These are phyloP conservation scores for Metschnikowia picachoensis DNA, from an alignment of 805 yeast genomes.

Conservation along the genomic window DNA sequence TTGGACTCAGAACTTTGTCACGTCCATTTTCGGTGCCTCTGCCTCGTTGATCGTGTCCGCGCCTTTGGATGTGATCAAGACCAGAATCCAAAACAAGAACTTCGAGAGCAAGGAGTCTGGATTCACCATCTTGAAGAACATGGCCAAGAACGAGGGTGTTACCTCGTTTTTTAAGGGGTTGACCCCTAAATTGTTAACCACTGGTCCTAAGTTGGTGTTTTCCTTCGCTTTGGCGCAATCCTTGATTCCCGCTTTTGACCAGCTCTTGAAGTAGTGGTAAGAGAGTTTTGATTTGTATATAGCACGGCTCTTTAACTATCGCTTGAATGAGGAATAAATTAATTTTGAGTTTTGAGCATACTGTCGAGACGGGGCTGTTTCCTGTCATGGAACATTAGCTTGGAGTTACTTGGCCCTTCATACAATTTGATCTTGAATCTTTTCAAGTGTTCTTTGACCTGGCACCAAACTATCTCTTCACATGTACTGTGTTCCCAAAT, in stretches of 20 bases:
- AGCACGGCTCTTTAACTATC: background rate
- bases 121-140: conserved; percentile 85
- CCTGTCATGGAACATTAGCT: no score
- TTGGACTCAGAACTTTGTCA: conserved; percentile 90
- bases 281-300: conserved; percentile 4
- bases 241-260: conserved; percentile 93
- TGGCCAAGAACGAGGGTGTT: conserved; percentile 87
- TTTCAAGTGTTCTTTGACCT: no score
- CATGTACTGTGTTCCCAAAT: no score
- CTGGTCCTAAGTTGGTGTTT: conserved; percentile 97
- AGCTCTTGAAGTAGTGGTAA: conserved; percentile 41
- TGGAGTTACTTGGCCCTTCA: no score
- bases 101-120: conserved; percentile 96
- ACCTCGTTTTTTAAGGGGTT: conserved; percentile 93
- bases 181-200: conserved; percentile 92
- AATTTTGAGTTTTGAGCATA: no score
- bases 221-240: conserved; percentile 98
- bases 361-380: no score
- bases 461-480: no score
- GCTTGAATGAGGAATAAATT: no score
- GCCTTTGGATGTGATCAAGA: conserved; percentile 96
- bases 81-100: conserved; percentile 95
- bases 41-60: conserved; percentile 96
- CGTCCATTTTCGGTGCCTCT: conserved; percentile 94
- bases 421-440: no score